Conservation (phyloP, 306 rosid genomes). For the Vicia sativa region DNA sequence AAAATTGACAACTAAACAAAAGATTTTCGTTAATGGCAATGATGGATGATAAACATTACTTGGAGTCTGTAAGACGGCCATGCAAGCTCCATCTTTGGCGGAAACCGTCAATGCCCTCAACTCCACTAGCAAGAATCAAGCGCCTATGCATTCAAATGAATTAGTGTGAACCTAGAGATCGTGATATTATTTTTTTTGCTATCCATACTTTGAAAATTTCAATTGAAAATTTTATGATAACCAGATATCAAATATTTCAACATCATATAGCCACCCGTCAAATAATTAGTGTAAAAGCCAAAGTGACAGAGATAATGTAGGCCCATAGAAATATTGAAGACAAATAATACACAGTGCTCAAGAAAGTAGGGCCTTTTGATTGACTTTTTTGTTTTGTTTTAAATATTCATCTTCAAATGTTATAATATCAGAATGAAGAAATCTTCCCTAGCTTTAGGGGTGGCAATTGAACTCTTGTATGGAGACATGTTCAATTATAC, state of each 20-base stretch:
- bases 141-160: conserved; percentile 57
- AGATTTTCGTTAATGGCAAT: conserved; percentile 8
- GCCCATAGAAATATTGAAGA: conserved; percentile 16
- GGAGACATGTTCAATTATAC: conserved; percentile 9
- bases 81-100: conserved; percentile 95
- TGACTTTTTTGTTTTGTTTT: too few relatives aligned
- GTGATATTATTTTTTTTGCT: too few relatives aligned
- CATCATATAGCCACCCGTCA: neutral
- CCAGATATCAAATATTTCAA: neutral
- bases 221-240: conserved; percentile 7
- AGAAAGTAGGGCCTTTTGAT: conserved; percentile 11
- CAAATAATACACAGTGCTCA: conserved; percentile 10
- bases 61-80: conserved; percentile 84
- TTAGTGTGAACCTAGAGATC: neutral
- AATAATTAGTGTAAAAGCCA: conserved; percentile 9
- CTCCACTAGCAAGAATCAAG: conserved; percentile 92
- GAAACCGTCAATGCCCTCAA: conserved; percentile 83
- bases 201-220: neutral
- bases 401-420: too few relatives aligned
- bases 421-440: conserved; percentile 1
- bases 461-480: neutral
- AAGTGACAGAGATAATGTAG: conserved; percentile 11
- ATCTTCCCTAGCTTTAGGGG: conserved; percentile 11
- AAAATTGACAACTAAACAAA: too few relatives aligned
- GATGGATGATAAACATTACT: conserved; percentile 50